Base-by-base conservation (phyloP, 140 eudicot species). In the Anethum foeniculum region DNA sequence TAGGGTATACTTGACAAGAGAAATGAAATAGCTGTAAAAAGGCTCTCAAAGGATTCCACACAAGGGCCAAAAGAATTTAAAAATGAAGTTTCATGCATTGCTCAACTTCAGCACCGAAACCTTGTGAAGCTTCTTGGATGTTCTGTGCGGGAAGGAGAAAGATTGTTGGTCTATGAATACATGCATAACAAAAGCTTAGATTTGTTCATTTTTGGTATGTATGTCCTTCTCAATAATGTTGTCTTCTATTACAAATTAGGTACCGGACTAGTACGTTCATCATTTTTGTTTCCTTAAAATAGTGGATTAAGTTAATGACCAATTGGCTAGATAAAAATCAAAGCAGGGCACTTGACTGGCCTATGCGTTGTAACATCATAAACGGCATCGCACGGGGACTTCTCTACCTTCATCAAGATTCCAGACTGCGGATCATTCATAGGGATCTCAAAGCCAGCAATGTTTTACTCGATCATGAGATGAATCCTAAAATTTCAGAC, bases 101-200 rank as follows among this genome's bases (percentile, higher is more conserved):
- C 62, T 54, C n/a, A 6, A 54, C 62, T 54, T 6, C 62, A 54
- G 11, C 62, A 54, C 27, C 62, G 62, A 54, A 54, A 54, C 27
- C 62, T 54, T 54, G 62, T 54, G 62, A 54, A 54, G 62, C 62
- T 54, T 19, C 62, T 54, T 54, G 62, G 62, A 21, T 54, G 62
- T 19, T 54, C 25, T 19, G 62, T 54, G 62, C 62, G 21, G 25
- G 62, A 18, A 54, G 62, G 62, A 54, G 62, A 54, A 54, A 54
- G 62, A 54, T 18, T 54, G 25, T 54, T 54, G 62, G 62, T 54
- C 25, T 89, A 89, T 41, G 93, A 89, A 71, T 89, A 81, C 83
- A 85, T 87, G 93, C 86, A 88, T 46, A 85, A 89, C 39, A 83
- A 75, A 76, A 87, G 93, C 86, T 80, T 89, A 34, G 86, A 60